Percentiles rank a stretch among this genome's conserved stretches.
Conservation (phyloP, 2,329 filamentous ascomycete genomes). For the Calonectria pteridis region DNA sequence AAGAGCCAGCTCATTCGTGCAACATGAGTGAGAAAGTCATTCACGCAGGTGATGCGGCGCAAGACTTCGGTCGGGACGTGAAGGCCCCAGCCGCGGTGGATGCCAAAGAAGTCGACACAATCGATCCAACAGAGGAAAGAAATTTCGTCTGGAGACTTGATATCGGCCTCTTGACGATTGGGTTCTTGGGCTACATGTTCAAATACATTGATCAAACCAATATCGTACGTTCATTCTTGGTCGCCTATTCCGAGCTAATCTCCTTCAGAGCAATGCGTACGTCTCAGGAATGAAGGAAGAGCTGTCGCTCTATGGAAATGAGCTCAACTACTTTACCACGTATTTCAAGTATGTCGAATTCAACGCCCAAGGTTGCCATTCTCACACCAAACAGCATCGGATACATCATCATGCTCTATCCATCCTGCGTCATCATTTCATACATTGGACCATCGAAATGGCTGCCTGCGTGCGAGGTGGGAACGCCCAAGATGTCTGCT, state of each 20-base stretch:
- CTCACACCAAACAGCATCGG: conserved; percentile 14
- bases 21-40: neutral
- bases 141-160: conserved; percentile 14
- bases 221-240: conserved; percentile 4
- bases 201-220: conserved; percentile 30
- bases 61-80: neutral
- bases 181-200: conserved; percentile 28
- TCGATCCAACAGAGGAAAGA: neutral
- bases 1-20: neutral
- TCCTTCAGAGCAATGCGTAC: conserved; percentile 16
- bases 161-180: conserved; percentile 11
- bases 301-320: conserved; percentile 17
- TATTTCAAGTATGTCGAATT: conserved; percentile 5
- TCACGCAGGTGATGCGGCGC: neutral
- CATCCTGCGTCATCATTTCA: conserved; percentile 23
- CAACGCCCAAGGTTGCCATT: too few relatives aligned
- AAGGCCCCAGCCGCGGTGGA: neutral
- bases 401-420: conserved; percentile 29
- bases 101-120: neutral
- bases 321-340: conserved; percentile 26
- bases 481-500: neutral
- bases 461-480: conserved; percentile 21
- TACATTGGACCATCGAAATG: conserved; percentile 26
- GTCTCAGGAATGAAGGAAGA: conserved; percentile 28
- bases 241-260: neutral